Base-by-base conservation (phyloP, 2,329 filamentous ascomycete genomes). In the Diaporthe vexans region DNA sequence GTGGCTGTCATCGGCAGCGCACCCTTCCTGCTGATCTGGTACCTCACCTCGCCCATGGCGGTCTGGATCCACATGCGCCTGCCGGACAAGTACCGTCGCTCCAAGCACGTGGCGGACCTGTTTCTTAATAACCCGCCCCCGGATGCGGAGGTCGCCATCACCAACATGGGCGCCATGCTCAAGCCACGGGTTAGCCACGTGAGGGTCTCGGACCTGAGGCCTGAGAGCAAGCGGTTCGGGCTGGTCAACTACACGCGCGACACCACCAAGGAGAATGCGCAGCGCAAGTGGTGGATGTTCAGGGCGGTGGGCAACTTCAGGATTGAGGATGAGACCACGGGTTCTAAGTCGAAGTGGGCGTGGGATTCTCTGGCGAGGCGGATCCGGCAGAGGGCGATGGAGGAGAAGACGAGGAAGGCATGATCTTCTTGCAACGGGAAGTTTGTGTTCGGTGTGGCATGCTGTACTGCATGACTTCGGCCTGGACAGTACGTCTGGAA, bases 61-160 rank as follows among this genome's bases (percentile, higher is more conserved):
- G 91, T 91, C 54, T 91, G 92, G 79, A 87, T 97, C 75, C 91
- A 94, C 81, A 84, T 97, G 67, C 88, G 89, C 29, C 86, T 95
- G 1, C 94, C 94, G 0, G 81, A 86, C 0, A 89, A 88, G 77
- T 93, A 93, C 21, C 90, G 93, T 58, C 82, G 86, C 52, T 93
- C 92, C 0, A 88, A 88, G 46, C 84, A 88, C 37, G 82, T 87
- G 67, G 84, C 93, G 29, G 83, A 87, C 74, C 86, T 87, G 72
- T 92, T 89, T 79, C 83, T 89, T 43, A 82, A 79, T 61, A 79
- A 81, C 37, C 81, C 89, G 2, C 87, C 90, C 1, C 83, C 86
- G 4, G 78, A 84, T 15, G 83, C 85, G 8, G 83, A 82, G 67
- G 82, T 91, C 21, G 86, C 88, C 71, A 78, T 91, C 74, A 89